Conservation (phyloP, 1,139 yeast species). For the Candida glucosophila region DNA sequence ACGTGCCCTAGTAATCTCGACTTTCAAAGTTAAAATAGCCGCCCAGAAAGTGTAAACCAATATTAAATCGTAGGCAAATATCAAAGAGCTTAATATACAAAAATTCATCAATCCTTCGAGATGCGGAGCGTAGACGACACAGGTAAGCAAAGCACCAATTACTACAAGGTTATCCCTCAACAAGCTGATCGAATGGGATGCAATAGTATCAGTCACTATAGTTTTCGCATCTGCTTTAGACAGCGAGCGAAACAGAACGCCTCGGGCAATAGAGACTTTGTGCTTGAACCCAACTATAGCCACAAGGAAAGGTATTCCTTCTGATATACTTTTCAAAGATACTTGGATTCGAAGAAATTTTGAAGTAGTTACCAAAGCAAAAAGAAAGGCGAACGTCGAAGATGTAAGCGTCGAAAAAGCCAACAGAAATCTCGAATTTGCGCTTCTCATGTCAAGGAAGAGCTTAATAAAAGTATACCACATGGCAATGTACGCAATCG, state of each 20-base stretch:
- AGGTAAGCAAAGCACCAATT: conserved; percentile 60
- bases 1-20: conserved; percentile 85
- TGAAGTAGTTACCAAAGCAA: conserved; percentile 69
- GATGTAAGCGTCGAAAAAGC: conserved; percentile 76
- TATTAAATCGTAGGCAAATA: conserved; percentile 64
- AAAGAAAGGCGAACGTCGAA: conserved; percentile 77
- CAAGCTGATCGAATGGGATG: conserved; percentile 59
- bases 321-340: conserved; percentile 70
- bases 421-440: conserved; percentile 87
- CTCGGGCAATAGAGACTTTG: conserved; percentile 67
- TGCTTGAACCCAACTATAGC: conserved; percentile 91
- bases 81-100: conserved; percentile 68
- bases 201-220: conserved; percentile 52
- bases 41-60: conserved; percentile 78
- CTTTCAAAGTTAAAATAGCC: conserved; percentile 78
- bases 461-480: conserved; percentile 74
- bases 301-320: conserved; percentile 90
- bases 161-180: conserved; percentile 77
- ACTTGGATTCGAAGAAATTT: conserved; percentile 45
- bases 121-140: conserved; percentile 63
- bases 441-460: conserved; percentile 67
- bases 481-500: conserved; percentile 85
- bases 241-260: conserved; percentile 40
- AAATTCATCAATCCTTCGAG: conserved; percentile 75
- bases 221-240: conserved; percentile 33